Evolutionary conservation across 495 filamentous ascomycete species (phyloP).

Genomic region (Talaromyces adpressus): DNA sequence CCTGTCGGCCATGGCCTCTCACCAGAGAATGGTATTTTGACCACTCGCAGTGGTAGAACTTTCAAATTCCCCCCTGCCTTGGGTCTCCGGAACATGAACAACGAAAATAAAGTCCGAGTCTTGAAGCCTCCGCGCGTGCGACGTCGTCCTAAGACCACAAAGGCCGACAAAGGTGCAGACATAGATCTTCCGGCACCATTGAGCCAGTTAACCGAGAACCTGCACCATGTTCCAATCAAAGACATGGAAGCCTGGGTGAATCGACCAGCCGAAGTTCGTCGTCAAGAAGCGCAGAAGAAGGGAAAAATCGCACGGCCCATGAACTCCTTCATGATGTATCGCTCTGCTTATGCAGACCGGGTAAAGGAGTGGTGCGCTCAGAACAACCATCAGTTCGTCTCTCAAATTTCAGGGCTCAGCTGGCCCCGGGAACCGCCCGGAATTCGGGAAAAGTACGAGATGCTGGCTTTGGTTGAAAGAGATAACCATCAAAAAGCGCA

Average conservation of each 20-base stretch:
- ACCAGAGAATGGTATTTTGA: not conserved
- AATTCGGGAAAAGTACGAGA: slow-evolving; percentile 72
- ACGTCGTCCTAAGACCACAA: slow-evolving; percentile 24
- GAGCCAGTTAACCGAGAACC: slow-evolving; percentile 67
- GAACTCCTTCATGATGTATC: slow-evolving; percentile 99
- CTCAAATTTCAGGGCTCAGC: slow-evolving; percentile 71
- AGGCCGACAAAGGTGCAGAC: slow-evolving; percentile 46
- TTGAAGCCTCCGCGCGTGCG: slow-evolving; percentile 27
- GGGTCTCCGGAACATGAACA: not conserved
- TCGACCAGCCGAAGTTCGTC: slow-evolving; percentile 57
- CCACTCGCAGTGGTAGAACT: not conserved
- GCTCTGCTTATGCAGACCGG: slow-evolving; percentile 83
- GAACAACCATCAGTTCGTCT: slow-evolving; percentile 94
- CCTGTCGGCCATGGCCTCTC: not conserved
- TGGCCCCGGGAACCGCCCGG: slow-evolving; percentile 75
- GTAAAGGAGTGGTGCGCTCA: slow-evolving; percentile 76
- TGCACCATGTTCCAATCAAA: slow-evolving; percentile 54
- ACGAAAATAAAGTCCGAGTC: slow-evolving; percentile 19
- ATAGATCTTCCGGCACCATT: slow-evolving; percentile 59
- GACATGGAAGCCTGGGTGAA: slow-evolving; percentile 83
- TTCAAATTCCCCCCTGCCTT: slow-evolving; percentile 4
- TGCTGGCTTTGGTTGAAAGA: slow-evolving; percentile 73
- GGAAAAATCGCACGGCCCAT: slow-evolving; percentile 87
- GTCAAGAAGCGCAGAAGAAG: slow-evolving; percentile 58
- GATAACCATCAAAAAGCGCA: slow-evolving; percentile 80